These are phyloP conservation scores for Aspergillus tubingensis DNA, from an alignment of 2,329 filamentous ascomycete genomes.

Conservation along the genomic window DNA sequence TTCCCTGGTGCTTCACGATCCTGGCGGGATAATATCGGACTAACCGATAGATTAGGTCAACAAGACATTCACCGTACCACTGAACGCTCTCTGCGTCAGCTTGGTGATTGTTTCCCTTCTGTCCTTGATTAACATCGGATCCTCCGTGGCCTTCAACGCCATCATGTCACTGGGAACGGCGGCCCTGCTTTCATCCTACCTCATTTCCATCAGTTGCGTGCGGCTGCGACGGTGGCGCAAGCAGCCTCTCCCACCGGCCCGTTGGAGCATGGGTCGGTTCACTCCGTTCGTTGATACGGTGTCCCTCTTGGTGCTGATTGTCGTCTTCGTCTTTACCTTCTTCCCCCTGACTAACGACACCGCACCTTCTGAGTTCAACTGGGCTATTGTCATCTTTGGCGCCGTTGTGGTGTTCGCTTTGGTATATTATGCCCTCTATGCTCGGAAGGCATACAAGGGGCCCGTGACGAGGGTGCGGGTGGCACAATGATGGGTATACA, in stretches of 20 bases:
- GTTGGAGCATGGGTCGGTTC: slow-evolving; percentile 39
- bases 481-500: neutral
- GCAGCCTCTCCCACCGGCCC: slow-evolving; percentile 33
- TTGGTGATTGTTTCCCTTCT: slow-evolving; percentile 39
- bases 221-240: slow-evolving; percentile 40
- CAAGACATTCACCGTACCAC: slow-evolving; percentile 42
- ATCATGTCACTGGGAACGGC: slow-evolving; percentile 54
- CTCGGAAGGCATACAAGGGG: slow-evolving; percentile 31
- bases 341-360: slow-evolving; percentile 27
- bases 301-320: slow-evolving; percentile 26
- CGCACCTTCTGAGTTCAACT: slow-evolving; percentile 30
- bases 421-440: slow-evolving; percentile 28
- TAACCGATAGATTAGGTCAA: slow-evolving; percentile 25
- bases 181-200: slow-evolving; percentile 53
- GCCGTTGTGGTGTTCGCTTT: slow-evolving; percentile 28
- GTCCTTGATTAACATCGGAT: slow-evolving; percentile 56
- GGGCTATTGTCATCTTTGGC: slow-evolving; percentile 30
- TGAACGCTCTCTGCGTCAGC: slow-evolving; percentile 41
- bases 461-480: slow-evolving; percentile 29
- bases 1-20: neutral
- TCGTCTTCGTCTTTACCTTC: slow-evolving; percentile 30
- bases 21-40: neutral
- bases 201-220: slow-evolving; percentile 51
- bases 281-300: slow-evolving; percentile 44
- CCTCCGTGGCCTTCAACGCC: slow-evolving; percentile 53